A percentile compares a stretch with the other conserved stretches of the same genome.
Evolutionary conservation across 1,284 basidiomycete species (phyloP).

Genomic region (Fomitopsis schrenkii): DNA sequence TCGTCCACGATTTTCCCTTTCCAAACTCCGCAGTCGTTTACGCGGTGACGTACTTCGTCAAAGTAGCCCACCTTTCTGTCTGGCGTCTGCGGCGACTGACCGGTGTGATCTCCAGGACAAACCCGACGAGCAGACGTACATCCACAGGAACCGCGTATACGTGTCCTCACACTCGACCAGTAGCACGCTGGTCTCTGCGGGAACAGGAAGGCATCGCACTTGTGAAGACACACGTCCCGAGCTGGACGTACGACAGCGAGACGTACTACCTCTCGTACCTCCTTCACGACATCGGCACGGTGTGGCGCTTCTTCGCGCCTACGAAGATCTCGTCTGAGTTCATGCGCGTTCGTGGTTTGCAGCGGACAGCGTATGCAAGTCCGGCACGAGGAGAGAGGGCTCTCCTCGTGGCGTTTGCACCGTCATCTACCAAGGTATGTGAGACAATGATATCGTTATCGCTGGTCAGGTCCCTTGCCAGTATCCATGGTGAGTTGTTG

Average conservation of each 20-base stretch:
- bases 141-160: conserved; percentile 49
- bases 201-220: too few relatives aligned
- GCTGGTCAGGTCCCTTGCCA: too few relatives aligned
- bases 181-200: not conserved
- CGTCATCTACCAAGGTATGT: not conserved
- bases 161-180: conserved; percentile 21
- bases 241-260: conserved; percentile 43
- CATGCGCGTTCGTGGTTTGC: conserved; percentile 49
- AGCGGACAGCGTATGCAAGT: conserved; percentile 56
- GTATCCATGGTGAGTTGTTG: too few relatives aligned
- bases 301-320: conserved; percentile 42
- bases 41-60: conserved; percentile 39
- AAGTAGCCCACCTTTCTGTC: conserved; percentile 21
- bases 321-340: conserved; percentile 61
- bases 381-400: conserved; percentile 55
- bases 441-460: conserved; percentile 15
- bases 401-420: too few relatives aligned
- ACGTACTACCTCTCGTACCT: conserved; percentile 52
- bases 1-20: conserved; percentile 37
- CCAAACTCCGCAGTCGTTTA: conserved; percentile 40
- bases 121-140: conserved; percentile 45
- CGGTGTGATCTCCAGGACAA: conserved; percentile 31
- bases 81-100: not conserved
- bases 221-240: conserved; percentile 42
- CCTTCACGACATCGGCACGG: conserved; percentile 54